A percentile compares a stretch with the other conserved stretches of the same genome.
Evolutionary conservation across 2,329 filamentous ascomycete genomes (phyloP).

Genomic region (Cordyceps javanica): DNA sequence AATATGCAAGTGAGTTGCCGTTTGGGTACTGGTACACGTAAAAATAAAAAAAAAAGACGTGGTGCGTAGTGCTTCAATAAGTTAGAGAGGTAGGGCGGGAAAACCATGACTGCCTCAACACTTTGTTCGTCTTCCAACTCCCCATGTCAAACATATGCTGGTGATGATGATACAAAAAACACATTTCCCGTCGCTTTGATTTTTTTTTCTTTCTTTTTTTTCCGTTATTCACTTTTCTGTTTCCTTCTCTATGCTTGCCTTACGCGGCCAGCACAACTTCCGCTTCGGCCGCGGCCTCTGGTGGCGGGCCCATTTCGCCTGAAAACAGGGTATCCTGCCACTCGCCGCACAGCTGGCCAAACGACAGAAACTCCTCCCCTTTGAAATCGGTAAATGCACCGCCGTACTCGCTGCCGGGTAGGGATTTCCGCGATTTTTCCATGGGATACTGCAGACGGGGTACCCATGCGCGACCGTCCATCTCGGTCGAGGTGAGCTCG

Average conservation of each 20-base stretch:
- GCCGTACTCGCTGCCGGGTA: slow-evolving; percentile 3
- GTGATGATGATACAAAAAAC: background rate
- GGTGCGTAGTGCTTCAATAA: no score
- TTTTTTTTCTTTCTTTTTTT: background rate
- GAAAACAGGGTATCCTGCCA: slow-evolving; percentile 14
- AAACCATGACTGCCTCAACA: no score
- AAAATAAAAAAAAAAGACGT: background rate
- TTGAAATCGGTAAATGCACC: slow-evolving; percentile 18
- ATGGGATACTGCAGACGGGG: slow-evolving; percentile 2
- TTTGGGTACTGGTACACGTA: background rate
- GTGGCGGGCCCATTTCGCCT: background rate
- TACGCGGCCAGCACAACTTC: background rate
- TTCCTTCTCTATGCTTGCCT: background rate
- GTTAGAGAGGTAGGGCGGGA: no score
- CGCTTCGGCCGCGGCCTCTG: background rate
- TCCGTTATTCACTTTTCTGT: background rate
- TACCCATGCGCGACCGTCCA: slow-evolving; percentile 10
- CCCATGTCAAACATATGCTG: no score
- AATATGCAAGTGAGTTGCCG: background rate
- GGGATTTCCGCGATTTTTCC: background rate
- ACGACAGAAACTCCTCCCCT: slow-evolving; percentile 23
- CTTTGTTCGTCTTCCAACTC: no score
- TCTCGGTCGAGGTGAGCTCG: background rate
- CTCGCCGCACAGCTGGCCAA: slow-evolving; percentile 22
- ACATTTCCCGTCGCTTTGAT: background rate